phyloP scores from a whole-genome alignment of 2,329 filamentous ascomycete genomes.

The Fusarium sp. region DNA sequence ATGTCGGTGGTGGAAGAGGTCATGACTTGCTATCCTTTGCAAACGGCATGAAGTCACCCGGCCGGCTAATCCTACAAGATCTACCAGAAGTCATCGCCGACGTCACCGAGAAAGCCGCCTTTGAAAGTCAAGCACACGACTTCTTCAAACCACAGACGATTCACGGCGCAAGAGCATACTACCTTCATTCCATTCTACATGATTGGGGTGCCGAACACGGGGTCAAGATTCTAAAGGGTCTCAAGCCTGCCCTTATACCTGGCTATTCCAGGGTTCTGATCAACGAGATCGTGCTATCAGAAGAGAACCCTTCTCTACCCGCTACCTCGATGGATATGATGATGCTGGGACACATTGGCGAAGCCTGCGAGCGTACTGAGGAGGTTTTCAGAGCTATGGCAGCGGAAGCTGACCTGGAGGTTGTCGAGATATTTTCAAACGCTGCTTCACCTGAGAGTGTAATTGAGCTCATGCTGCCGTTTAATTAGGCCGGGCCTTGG shows the following conservation, averaged over 20 bases:
- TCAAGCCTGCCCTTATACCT: slow-evolving; percentile 46
- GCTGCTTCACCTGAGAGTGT: slow-evolving; percentile 26
- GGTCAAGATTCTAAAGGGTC: slow-evolving; percentile 46
- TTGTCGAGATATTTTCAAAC: slow-evolving; percentile 9
- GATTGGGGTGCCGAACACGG: slow-evolving; percentile 51
- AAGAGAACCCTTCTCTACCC: slow-evolving; percentile 15
- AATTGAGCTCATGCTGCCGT: slow-evolving; percentile 16
- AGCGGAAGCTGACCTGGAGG: slow-evolving; percentile 5
- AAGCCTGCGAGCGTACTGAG: slow-evolving; percentile 21
- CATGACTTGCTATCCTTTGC: slow-evolving; percentile 37
- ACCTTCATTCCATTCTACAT: slow-evolving; percentile 51
- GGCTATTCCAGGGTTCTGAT: slow-evolving; percentile 28
- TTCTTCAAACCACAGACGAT: slow-evolving; percentile 40
- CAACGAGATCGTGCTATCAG: slow-evolving; percentile 28
- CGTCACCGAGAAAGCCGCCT: neutral
- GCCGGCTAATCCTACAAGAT: slow-evolving; percentile 35
- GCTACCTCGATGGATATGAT: slow-evolving; percentile 33
- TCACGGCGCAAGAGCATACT: slow-evolving; percentile 13
- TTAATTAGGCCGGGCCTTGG: neutral
- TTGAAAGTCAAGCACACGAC: slow-evolving; percentile 16
- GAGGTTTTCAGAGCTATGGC: slow-evolving; percentile 6
- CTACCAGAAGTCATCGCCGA: slow-evolving; percentile 31
- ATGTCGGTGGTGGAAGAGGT: slow-evolving; percentile 33
- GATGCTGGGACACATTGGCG: slow-evolving; percentile 28
- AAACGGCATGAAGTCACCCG: neutral